These are phyloP conservation scores for Cytospora schulzeri DNA, from an alignment of 2,329 filamentous ascomycete species.

Conservation along the genomic window DNA sequence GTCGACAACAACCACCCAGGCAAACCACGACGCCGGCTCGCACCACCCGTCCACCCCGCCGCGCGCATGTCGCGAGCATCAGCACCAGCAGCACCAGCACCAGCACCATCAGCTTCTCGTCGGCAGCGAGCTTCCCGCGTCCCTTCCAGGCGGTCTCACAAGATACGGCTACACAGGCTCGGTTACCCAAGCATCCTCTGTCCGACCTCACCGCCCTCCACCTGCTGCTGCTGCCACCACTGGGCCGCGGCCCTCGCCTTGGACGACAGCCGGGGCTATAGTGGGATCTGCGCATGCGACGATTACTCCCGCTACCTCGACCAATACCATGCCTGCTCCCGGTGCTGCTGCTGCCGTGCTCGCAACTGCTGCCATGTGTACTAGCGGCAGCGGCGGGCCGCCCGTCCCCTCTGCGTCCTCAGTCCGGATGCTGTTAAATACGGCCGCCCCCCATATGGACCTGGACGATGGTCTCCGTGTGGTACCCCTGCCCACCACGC, in stretches of 20 bases:
- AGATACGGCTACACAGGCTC: constrained; percentile 32
- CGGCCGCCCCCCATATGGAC: constrained; percentile 35
- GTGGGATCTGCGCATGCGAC: background rate
- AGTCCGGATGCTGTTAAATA: constrained; percentile 41
- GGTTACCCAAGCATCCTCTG: constrained; percentile 33
- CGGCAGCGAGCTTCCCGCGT: constrained; percentile 27
- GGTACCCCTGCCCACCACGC: constrained; percentile 37
- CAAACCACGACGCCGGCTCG: background rate
- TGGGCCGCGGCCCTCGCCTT: background rate
- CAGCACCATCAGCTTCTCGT: constrained; percentile 24
- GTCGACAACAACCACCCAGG: background rate
- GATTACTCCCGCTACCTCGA: background rate
- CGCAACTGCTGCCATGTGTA: background rate
- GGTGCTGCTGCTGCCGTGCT: background rate
- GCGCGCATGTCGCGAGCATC: constrained; percentile 22
- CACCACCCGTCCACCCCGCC: background rate
- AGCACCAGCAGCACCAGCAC: too few species aligned
- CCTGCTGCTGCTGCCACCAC: constrained; percentile 6
- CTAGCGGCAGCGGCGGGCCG: background rate
- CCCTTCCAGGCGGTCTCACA: constrained; percentile 34
- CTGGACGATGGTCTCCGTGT: constrained; percentile 38
- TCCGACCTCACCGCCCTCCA: constrained; percentile 32
- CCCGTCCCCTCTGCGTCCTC: constrained; percentile 32
- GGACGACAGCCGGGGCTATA: background rate
- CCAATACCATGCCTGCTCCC: background rate